phyloP scores from a whole-genome alignment of 1,284 basidiomycete genomes.

The Ustilago vetiveriae region DNA sequence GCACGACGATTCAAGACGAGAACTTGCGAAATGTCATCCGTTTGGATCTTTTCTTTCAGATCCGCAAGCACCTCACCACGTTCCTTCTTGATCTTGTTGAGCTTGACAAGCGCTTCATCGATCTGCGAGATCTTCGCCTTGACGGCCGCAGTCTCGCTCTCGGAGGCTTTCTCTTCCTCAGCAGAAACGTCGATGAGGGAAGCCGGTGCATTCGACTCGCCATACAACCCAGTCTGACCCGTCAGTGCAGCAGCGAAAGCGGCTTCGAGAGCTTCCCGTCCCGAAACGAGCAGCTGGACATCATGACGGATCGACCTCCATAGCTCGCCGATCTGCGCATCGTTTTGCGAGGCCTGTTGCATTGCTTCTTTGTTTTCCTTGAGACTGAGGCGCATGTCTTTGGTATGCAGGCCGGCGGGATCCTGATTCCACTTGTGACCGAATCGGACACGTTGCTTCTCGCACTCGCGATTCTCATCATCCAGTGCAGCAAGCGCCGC shows the following conservation, averaged over 20 bases:
- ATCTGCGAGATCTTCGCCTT: constrained; percentile 45
- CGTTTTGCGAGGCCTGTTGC: constrained; percentile 80
- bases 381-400: constrained; percentile 79
- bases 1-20: constrained; percentile 90
- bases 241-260: constrained; percentile 73
- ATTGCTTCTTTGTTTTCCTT: constrained; percentile 80
- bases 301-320: constrained; percentile 81
- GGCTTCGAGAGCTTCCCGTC: constrained; percentile 74
- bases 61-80: constrained; percentile 87
- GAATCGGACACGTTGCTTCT: constrained; percentile 75
- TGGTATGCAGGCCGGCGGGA: constrained; percentile 75
- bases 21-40: constrained; percentile 94
- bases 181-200: constrained; percentile 51
- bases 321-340: constrained; percentile 78
- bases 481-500: constrained; percentile 51
- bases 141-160: constrained; percentile 30
- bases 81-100: constrained; percentile 71
- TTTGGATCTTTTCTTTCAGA: constrained; percentile 94
- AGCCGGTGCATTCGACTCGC: constrained; percentile 8
- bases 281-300: constrained; percentile 73
- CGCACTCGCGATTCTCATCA: constrained; percentile 68
- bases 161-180: constrained; percentile 47
- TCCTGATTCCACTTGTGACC: constrained; percentile 88
- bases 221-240: constrained; percentile 39
- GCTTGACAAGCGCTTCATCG: constrained; percentile 48